A percentile compares a stretch with the other conserved stretches of the same genome.
Conservation (phyloP, 495 filamentous ascomycete species). For the Tetracladium marchalianum region DNA sequence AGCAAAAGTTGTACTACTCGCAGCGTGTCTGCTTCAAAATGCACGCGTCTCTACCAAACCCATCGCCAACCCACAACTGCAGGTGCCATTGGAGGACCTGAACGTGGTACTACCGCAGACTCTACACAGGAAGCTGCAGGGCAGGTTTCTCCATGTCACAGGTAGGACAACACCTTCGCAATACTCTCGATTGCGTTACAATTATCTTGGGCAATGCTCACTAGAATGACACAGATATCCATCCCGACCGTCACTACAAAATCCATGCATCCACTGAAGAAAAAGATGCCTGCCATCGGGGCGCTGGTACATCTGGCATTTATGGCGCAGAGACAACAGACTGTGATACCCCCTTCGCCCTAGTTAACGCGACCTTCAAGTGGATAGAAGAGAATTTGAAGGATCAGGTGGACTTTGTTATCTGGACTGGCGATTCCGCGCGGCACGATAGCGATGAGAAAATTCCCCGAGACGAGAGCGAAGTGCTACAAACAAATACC, state of each 20-base stretch:
- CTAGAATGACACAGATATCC: slow-evolving; percentile 53
- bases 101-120: slow-evolving; percentile 1
- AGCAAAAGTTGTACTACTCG: slow-evolving; percentile 1
- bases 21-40: slow-evolving; percentile 12
- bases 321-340: slow-evolving; percentile 79
- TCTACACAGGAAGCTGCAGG: slow-evolving; percentile 42
- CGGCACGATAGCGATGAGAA: slow-evolving; percentile 89
- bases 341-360: slow-evolving; percentile 69
- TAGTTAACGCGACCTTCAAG: slow-evolving; percentile 82
- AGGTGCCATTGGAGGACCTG: slow-evolving; percentile 19
- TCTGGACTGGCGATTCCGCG: slow-evolving; percentile 97
- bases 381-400: slow-evolving; percentile 84
- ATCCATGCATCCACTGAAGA: slow-evolving; percentile 58
- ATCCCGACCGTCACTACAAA: slow-evolving; percentile 82
- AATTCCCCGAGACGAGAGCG: slow-evolving; percentile 60
- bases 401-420: slow-evolving; percentile 82
- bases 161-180: slow-evolving; percentile 39
- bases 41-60: slow-evolving; percentile 5
- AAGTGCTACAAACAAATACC: slow-evolving; percentile 68
- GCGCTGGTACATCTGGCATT: slow-evolving; percentile 62
- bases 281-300: slow-evolving; percentile 67
- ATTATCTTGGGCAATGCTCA: slow-evolving; percentile 2
- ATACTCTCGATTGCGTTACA: background rate
- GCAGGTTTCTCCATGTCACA: slow-evolving; percentile 90
- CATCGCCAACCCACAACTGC: slow-evolving; percentile 9